Conservation (phyloP, 352 stramenopile species). For the Pythium pyrilobum region DNA sequence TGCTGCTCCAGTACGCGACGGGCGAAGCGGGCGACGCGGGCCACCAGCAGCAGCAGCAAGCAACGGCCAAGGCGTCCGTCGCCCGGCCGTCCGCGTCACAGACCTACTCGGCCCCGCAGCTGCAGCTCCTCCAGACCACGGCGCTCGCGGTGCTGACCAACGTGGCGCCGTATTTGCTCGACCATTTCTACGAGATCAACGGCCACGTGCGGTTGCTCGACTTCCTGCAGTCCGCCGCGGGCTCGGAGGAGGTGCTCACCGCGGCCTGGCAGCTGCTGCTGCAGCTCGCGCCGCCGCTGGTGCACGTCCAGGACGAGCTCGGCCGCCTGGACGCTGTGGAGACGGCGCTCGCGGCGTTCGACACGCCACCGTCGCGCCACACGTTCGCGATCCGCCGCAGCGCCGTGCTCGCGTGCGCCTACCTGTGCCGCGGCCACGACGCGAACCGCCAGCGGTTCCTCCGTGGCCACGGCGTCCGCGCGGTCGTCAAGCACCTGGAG, state of each 20-base stretch:
- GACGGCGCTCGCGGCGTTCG: slow-evolving; percentile 43
- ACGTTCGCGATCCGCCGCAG: slow-evolving; percentile 65
- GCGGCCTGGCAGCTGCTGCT: slow-evolving; percentile 52
- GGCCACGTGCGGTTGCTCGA: slow-evolving; percentile 44
- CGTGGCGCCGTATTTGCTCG: slow-evolving; percentile 39
- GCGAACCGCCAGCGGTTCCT: slow-evolving; percentile 48
- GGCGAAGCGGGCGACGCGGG: background rate
- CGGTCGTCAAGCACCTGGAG: slow-evolving; percentile 35
- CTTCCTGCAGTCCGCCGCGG: slow-evolving; percentile 37
- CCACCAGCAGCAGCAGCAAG: background rate
- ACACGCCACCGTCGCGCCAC: slow-evolving; percentile 34
- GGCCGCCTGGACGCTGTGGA: slow-evolving; percentile 45
- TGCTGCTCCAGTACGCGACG: slow-evolving; percentile 52
- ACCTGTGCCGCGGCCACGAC: slow-evolving; percentile 48
- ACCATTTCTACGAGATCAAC: slow-evolving; percentile 52
- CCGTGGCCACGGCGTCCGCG: slow-evolving; percentile 36
- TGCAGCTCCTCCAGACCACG: slow-evolving; percentile 48
- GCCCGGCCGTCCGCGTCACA: slow-evolving; percentile 1
- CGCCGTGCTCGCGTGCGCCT: slow-evolving; percentile 48
- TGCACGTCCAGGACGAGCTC: slow-evolving; percentile 40
- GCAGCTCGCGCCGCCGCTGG: slow-evolving; percentile 29
- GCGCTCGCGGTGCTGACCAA: slow-evolving; percentile 57
- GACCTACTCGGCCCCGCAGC: slow-evolving; percentile 43
- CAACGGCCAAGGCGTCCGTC: background rate
- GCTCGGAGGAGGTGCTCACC: slow-evolving; percentile 31